Evolutionary conservation across 371 early-diverging fungal genomes (phyloP).

Genomic region (Entomophthora muscae): DNA sequence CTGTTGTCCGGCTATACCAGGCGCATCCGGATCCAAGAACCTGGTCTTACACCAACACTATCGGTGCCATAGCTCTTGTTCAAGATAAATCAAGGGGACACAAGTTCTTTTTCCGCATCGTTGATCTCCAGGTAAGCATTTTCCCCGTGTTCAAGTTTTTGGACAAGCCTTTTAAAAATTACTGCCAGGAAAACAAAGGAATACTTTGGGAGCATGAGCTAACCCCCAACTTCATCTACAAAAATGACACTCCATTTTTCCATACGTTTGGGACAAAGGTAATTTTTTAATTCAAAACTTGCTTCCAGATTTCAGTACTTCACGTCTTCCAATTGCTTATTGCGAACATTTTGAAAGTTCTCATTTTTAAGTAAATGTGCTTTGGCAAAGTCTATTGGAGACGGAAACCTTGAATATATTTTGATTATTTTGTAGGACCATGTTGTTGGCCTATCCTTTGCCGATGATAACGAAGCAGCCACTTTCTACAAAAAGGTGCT

Average conservation of each 20-base stretch:
- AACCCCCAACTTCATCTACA: slow-evolving; percentile 52
- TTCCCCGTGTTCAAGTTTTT: too few relatives aligned
- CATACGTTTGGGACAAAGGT: slow-evolving; percentile 71
- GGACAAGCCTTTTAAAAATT: neutral
- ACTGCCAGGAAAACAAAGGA: slow-evolving; percentile 21
- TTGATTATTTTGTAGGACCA: slow-evolving; percentile 38
- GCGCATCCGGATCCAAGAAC: slow-evolving; percentile 46
- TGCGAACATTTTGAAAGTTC: too few relatives aligned
- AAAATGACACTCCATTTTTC: slow-evolving; percentile 53
- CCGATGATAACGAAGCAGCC: slow-evolving; percentile 62
- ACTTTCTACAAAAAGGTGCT: slow-evolving; percentile 50
- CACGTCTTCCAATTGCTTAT: too few relatives aligned
- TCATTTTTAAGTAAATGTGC: too few relatives aligned
- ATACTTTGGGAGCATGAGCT: slow-evolving; percentile 73
- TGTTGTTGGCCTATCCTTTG: slow-evolving; percentile 69
- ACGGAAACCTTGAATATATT: too few relatives aligned
- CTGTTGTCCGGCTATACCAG: slow-evolving; percentile 63
- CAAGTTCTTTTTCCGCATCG: slow-evolving; percentile 52
- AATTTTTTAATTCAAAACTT: slow-evolving; percentile 12
- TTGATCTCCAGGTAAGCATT: slow-evolving; percentile 45
- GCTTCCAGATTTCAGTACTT: too few relatives aligned
- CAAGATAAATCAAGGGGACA: slow-evolving; percentile 32
- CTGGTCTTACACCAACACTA: slow-evolving; percentile 53
- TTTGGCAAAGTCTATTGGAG: too few relatives aligned
- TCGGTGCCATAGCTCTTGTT: slow-evolving; percentile 62